These are phyloP conservation scores for Mucor velutinosus DNA, from an alignment of 371 early-diverging fungal species.

Conservation along the genomic window DNA sequence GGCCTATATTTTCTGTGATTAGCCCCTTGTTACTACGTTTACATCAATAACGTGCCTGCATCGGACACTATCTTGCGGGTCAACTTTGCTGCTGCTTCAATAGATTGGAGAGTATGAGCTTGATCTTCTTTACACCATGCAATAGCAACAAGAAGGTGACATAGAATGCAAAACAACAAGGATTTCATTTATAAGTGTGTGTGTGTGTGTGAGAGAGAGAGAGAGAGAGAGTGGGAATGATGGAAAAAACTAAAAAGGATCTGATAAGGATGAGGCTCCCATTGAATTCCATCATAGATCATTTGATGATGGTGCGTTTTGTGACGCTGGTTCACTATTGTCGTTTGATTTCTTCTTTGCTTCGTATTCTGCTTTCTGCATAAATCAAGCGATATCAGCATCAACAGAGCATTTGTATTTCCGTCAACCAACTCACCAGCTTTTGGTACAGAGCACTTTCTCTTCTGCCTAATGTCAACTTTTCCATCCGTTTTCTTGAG, in stretches of 20 bases:
- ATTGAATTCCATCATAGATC: not conserved
- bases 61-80: slow-evolving; percentile 31
- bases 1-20: not conserved
- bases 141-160: not conserved
- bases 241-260: not conserved
- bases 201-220: not conserved
- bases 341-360: slow-evolving; percentile 16
- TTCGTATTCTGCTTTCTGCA: slow-evolving; percentile 28
- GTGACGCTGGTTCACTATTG: not conserved
- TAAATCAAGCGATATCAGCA: not conserved
- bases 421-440: slow-evolving; percentile 24
- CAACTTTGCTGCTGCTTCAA: slow-evolving; percentile 26
- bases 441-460: slow-evolving; percentile 39
- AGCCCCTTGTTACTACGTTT: not conserved
- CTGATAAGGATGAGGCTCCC: not conserved
- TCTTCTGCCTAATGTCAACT: slow-evolving; percentile 39
- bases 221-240: too few species aligned
- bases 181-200: not conserved
- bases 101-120: slow-evolving; percentile 13
- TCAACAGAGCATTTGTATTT: not conserved
- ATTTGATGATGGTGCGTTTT: not conserved
- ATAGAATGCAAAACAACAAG: not conserved
- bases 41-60: slow-evolving; percentile 16
- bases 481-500: slow-evolving; percentile 49
- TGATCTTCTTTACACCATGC: not conserved